Evolutionary conservation across 345 rosid species (phyloP), one percentile per base, ranked within the genome.

Genomic region (Brassica nigra): DNA sequence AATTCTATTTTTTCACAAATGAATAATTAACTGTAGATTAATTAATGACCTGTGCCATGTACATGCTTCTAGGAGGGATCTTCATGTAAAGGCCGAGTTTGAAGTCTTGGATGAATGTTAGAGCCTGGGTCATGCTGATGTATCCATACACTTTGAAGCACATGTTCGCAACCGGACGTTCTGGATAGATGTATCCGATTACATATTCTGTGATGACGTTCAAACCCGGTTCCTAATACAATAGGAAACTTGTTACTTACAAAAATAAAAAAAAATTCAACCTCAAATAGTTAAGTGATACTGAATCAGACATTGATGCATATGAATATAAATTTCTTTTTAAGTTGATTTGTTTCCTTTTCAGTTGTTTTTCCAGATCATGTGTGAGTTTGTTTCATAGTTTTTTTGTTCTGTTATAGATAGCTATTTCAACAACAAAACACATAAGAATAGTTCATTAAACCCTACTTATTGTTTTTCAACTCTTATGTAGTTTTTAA

Each of bases 81-180:
- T 93, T 91, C 98, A 90, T 93, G 89, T 93, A 93, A 71, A 88
- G 95, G n/a, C 95, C 97, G 14, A 90, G 92, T 81, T 93, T 93
- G 63, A 93, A 91, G 83, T 93, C 98, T 4, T 61, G 30, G 15
- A 93, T 62, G 69, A 93, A 93, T 55, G 89, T 84, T 10, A 91
- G 73, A 44, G 90, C 98, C 77, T 93, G 98, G 71, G 57, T 12
- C 97, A 91, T 90, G 82, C 95, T 93, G 33, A 93, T 90, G 81
- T 89, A 93, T 61, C 97, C 98, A 8, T 91, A 93, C 16, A 88
- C 93, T 86, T 93, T 93, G 87, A 93, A 93, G 85, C 93, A 89
- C 92, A 93, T 91, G 83, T 93, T 93, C 3, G 98, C 98, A 52
- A 93, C 93, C 3, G 97, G 97, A 44, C 82, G 83, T 83, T 89